phyloP scores from a whole-genome alignment of 163 green algal species.

The Scenedesmus sp. region DNA sequence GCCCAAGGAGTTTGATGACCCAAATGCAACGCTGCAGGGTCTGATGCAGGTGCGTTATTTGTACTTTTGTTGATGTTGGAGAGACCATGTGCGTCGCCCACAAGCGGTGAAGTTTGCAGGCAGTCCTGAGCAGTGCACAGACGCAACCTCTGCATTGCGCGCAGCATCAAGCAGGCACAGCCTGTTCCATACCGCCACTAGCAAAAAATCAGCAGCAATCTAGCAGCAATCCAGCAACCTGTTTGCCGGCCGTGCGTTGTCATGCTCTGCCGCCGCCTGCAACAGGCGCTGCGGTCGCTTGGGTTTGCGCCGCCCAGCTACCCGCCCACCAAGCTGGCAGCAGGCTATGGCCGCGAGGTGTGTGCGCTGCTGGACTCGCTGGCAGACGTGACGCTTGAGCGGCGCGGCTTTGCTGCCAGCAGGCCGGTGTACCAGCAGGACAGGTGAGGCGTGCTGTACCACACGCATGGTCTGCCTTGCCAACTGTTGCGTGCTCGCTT shows the following conservation, averaged over 20 bases:
- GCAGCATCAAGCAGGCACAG: no score
- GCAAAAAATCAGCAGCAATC: no score
- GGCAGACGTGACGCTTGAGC: conserved; percentile 72
- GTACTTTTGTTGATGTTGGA: no score
- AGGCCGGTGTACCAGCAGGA: conserved; percentile 67
- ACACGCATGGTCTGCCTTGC: background rate
- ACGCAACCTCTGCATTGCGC: no score
- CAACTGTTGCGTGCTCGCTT: background rate
- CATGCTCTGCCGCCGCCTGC: background rate
- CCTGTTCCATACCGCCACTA: no score
- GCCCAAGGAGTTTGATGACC: conserved; percentile 83
- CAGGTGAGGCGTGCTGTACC: conserved; percentile 40
- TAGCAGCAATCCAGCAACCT: no score
- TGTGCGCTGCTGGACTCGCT: conserved; percentile 75
- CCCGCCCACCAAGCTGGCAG: conserved; percentile 74
- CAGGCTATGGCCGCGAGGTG: conserved; percentile 74
- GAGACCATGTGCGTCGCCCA: no score
- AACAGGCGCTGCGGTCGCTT: conserved; percentile 55
- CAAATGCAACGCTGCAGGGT: conserved; percentile 62
- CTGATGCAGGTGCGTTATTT: conserved; percentile 59
- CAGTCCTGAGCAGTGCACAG: no score
- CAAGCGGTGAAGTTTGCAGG: no score
- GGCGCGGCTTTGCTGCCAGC: conserved; percentile 61
- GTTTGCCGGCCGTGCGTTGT: background rate
- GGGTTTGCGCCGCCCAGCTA: conserved; percentile 72